Conservation (phyloP, 169 alveolate genomes). For the Blepharisma undulans region DNA sequence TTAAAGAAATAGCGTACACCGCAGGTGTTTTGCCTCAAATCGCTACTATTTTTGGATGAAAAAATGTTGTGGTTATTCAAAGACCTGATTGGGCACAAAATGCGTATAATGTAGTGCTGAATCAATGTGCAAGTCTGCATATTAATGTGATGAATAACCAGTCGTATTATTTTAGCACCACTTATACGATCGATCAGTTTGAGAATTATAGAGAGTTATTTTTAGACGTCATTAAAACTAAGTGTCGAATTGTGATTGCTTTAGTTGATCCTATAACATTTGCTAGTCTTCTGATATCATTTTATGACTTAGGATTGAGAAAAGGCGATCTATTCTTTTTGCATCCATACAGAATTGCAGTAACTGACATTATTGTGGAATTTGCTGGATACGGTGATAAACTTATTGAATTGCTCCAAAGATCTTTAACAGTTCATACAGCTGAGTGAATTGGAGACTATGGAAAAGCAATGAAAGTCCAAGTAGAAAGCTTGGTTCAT, state of each 20-base stretch:
- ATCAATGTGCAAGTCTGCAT: not conserved
- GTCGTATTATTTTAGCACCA: not conserved
- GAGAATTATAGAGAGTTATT: not conserved
- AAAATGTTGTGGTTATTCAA: not conserved
- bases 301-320: not conserved
- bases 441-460: not conserved
- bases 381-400: not conserved
- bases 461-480: not conserved
- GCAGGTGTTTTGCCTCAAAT: not conserved
- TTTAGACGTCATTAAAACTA: not conserved
- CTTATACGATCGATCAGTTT: not conserved
- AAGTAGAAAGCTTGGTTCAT: not conserved
- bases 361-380: not conserved
- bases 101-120: not conserved
- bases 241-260: not conserved
- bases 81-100: not conserved
- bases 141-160: not conserved
- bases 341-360: not conserved
- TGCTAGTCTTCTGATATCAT: not conserved
- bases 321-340: not conserved
- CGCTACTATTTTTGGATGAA: not conserved
- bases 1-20: not conserved
- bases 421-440: not conserved
- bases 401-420: not conserved
- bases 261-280: not conserved